Evolutionary conservation across 106 monocot species (phyloP).

Genomic region (Phalaenopsis aphrodite): DNA sequence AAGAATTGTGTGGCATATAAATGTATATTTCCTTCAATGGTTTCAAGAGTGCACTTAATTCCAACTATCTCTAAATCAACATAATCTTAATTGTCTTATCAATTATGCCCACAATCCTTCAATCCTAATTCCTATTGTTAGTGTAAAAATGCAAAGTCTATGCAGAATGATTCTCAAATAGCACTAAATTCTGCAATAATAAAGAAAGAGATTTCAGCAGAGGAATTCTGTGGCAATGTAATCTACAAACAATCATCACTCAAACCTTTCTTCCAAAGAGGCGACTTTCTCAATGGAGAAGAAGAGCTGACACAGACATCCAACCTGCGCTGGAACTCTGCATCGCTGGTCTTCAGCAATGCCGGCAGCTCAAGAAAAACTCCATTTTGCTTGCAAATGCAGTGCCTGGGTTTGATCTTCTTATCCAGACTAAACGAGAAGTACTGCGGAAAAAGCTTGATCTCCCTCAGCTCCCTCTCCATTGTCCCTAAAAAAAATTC

Average conservation of each 20-base stretch:
- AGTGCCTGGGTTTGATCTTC: conserved; percentile 58
- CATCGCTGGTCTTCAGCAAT: conserved; percentile 49
- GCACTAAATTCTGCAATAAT: not conserved
- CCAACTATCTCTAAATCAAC: too few species aligned
- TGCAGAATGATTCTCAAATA: not conserved
- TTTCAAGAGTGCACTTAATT: too few species aligned
- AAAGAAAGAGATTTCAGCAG: not conserved
- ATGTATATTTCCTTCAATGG: too few species aligned
- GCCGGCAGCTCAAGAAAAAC: conserved; percentile 48
- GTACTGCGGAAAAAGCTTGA: conserved; percentile 71
- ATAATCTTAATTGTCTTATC: too few species aligned
- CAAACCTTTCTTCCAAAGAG: conserved; percentile 39
- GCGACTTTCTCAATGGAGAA: conserved; percentile 49
- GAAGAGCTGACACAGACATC: conserved; percentile 46
- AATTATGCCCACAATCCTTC: too few species aligned
- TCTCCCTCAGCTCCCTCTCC: conserved; percentile 54
- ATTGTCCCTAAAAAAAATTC: conserved; percentile 45
- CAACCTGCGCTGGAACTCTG: conserved; percentile 37
- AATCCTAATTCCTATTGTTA: too few species aligned
- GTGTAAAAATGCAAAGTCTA: too few species aligned
- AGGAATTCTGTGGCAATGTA: not conserved
- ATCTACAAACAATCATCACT: conserved; percentile 14
- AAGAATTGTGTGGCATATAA: too few species aligned
- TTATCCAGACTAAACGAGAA: conserved; percentile 74
- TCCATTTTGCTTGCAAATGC: conserved; percentile 35